A percentile compares a stretch with the other conserved stretches of the same genome.
These are phyloP conservation scores for Phytophthora sansomeana DNA, from an alignment of 352 stramenopile species.

Conservation along the genomic window DNA sequence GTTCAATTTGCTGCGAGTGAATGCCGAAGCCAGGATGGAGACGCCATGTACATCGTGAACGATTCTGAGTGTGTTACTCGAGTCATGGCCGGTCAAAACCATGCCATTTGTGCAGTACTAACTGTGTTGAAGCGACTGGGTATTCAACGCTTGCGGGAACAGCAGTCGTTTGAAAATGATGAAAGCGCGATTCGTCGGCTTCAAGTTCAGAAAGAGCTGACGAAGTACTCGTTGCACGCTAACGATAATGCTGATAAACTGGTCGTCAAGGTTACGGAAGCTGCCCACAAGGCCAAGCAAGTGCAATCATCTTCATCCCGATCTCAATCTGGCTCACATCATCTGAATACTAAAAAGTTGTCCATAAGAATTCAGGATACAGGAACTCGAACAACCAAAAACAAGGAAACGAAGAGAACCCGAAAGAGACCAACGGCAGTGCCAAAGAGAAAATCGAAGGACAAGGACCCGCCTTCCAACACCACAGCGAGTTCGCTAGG, in stretches of 20 bases:
- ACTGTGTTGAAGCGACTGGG: conserved; percentile 51
- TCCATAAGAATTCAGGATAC: neutral
- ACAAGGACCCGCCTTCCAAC: neutral
- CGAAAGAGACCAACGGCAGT: conserved; percentile 3
- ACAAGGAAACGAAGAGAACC: conserved; percentile 8
- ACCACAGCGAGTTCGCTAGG: neutral
- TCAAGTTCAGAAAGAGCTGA: conserved; percentile 16
- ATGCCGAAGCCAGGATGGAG: conserved; percentile 46
- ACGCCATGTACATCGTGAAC: conserved; percentile 63
- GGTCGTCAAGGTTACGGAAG: neutral
- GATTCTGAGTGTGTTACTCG: conserved; percentile 44
- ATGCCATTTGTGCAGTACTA: conserved; percentile 59
- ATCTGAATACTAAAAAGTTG: neutral
- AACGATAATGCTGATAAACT: neutral
- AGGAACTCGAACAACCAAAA: neutral
- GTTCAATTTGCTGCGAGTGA: conserved; percentile 53
- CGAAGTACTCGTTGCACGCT: conserved; percentile 18
- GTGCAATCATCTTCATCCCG: conserved; percentile 8
- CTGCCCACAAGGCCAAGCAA: conserved; percentile 18
- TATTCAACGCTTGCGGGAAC: neutral
- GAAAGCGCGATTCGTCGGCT: conserved; percentile 2
- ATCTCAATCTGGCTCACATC: neutral
- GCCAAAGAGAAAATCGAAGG: conserved; percentile 9
- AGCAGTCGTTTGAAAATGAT: conserved; percentile 3
- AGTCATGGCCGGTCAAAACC: conserved; percentile 43